These are phyloP conservation scores for Anethum foeniculum DNA, from an alignment of 140 eudicot genomes.

Conservation along the genomic window DNA sequence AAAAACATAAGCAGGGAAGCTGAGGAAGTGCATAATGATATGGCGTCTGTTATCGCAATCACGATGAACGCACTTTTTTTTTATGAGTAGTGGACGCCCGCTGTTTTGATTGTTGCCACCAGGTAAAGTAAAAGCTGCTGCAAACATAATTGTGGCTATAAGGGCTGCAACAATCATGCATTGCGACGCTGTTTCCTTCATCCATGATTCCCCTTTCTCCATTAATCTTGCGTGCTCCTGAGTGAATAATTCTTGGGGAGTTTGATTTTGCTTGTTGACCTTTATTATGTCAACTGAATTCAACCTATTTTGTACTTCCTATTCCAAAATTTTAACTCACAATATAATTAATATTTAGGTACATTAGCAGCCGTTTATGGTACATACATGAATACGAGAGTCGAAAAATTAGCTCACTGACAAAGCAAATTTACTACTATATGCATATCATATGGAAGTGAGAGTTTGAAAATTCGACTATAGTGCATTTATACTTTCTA, in stretches of 20 bases:
- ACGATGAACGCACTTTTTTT: not conserved
- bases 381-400: too few species aligned
- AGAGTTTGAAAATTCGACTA: too few species aligned
- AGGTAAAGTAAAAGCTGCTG: constrained; percentile 19
- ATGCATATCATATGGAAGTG: too few species aligned
- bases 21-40: constrained; percentile 13
- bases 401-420: too few species aligned
- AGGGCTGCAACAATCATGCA: constrained; percentile 17
- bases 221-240: constrained; percentile 4
- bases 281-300: too few species aligned
- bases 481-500: too few species aligned
- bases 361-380: too few species aligned
- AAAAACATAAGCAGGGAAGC: constrained; percentile 9
- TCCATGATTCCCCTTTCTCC: constrained; percentile 14
- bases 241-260: constrained; percentile 13
- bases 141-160: constrained; percentile 15
- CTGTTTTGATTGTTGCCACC: constrained; percentile 2
- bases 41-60: constrained; percentile 12
- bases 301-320: too few species aligned
- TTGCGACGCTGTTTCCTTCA: constrained; percentile 12
- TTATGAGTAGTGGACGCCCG: constrained; percentile 1
- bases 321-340: too few species aligned
- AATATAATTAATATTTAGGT: too few species aligned
- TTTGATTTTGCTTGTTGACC: not conserved
- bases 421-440: too few species aligned